Conservation (phyloP, 2,329 filamentous ascomycete genomes). For the Periconia digitata region DNA sequence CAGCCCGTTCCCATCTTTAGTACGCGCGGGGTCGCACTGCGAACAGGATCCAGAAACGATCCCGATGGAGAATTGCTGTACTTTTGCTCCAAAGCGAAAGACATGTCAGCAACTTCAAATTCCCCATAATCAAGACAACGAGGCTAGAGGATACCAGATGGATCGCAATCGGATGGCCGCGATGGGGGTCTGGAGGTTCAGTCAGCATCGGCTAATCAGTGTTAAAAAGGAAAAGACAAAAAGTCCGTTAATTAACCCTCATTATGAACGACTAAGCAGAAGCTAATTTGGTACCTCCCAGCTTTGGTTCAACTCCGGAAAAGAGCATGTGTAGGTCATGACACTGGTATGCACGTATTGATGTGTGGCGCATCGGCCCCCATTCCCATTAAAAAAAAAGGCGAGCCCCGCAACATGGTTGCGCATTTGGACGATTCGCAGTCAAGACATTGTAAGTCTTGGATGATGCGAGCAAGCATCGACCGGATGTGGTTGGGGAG, state of each 20-base stretch:
- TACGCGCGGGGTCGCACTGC: not conserved
- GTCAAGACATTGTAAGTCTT: not conserved
- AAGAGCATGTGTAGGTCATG: too few species aligned
- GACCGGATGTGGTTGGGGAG: too few species aligned
- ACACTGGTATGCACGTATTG: too few species aligned
- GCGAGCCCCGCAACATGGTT: not conserved
- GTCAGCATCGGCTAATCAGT: conserved; percentile 34
- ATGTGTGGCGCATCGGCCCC: not conserved
- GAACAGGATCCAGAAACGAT: too few species aligned
- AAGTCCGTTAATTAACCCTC: conserved; percentile 28
- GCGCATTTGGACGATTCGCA: not conserved
- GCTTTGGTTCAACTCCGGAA: not conserved
- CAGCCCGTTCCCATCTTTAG: not conserved
- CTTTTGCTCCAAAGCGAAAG: not conserved
- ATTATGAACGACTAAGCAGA: conserved; percentile 9
- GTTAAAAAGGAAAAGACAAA: not conserved
- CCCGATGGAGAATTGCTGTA: too few species aligned
- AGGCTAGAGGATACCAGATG: not conserved
- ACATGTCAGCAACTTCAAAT: not conserved
- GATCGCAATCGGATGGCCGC: not conserved
- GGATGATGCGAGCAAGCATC: not conserved
- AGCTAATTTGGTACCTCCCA: conserved; percentile 24
- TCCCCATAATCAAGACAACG: not conserved
- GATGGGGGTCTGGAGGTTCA: conserved; percentile 10
- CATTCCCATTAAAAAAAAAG: not conserved